Conservation (phyloP, 1,284 basidiomycete species). For the Pseudozyma pruni region DNA sequence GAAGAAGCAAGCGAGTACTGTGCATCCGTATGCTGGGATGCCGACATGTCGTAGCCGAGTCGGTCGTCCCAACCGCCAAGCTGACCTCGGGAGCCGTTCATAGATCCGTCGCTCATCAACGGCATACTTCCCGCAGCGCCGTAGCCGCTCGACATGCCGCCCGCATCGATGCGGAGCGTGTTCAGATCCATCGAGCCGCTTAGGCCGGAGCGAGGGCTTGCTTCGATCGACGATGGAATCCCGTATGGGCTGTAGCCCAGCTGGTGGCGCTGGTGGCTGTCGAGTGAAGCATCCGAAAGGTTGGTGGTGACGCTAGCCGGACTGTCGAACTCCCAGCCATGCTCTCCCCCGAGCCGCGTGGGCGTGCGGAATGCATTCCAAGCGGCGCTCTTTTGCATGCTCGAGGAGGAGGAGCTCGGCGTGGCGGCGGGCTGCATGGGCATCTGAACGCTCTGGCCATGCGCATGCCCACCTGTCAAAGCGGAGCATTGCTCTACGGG, state of each 20-base stretch:
- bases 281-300: conserved; percentile 39
- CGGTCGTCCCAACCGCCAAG: conserved; percentile 17
- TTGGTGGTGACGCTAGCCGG: conserved; percentile 38
- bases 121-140: not conserved
- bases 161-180: conserved; percentile 34
- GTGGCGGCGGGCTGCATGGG: conserved; percentile 20
- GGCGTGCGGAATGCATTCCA: conserved; percentile 36
- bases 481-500: conserved; percentile 5
- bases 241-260: conserved; percentile 36
- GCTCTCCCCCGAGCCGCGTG: conserved; percentile 7
- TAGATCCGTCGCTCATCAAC: conserved; percentile 5
- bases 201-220: conserved; percentile 29
- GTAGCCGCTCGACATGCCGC: conserved; percentile 11
- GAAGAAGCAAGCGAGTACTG: conserved; percentile 10
- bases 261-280: conserved; percentile 22
- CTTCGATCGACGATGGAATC: conserved; percentile 28
- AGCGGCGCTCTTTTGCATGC: conserved; percentile 12
- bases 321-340: conserved; percentile 41
- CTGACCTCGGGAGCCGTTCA: conserved; percentile 7
- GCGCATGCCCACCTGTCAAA: conserved; percentile 2
- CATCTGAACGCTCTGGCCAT: conserved; percentile 22
- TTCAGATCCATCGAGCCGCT: conserved; percentile 36
- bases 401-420: conserved; percentile 12
- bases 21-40: conserved; percentile 2
- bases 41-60: conserved; percentile 9